phyloP scores from a whole-genome alignment of 345 rosid species.

The Orychophragmus violaceus region DNA sequence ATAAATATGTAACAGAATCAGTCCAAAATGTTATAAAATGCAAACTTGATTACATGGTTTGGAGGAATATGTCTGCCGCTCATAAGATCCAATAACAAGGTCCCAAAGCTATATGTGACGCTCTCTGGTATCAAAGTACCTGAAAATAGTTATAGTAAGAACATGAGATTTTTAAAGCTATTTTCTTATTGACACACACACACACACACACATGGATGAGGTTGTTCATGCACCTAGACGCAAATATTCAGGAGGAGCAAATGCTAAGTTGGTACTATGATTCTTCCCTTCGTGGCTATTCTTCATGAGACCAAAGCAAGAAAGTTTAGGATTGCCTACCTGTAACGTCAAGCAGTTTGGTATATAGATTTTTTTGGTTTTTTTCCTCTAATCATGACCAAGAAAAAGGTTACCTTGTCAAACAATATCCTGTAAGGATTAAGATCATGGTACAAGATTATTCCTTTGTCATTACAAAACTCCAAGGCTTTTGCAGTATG shows the following conservation, averaged over 20 bases:
- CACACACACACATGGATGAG: neutral
- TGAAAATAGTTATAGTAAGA: constrained; percentile 19
- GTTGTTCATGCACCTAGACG: constrained; percentile 47
- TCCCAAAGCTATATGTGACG: constrained; percentile 90
- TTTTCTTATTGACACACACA: neutral
- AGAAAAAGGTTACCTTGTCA: constrained; percentile 45
- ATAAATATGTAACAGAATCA: constrained; percentile 30
- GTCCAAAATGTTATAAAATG: neutral
- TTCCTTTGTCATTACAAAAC: constrained; percentile 65
- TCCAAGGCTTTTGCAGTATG: constrained; percentile 76
- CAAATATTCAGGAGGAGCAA: constrained; percentile 91
- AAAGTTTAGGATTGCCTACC: constrained; percentile 87
- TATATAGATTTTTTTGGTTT: neutral
- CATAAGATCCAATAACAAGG: constrained; percentile 84
- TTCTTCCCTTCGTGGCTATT: constrained; percentile 82
- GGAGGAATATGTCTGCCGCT: constrained; percentile 96
- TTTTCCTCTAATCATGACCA: neutral
- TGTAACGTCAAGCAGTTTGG: constrained; percentile 28
- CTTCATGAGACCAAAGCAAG: constrained; percentile 95
- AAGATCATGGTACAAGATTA: constrained; percentile 82
- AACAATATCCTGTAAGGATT: constrained; percentile 80
- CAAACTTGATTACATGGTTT: constrained; percentile 64
- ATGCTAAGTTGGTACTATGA: constrained; percentile 86
- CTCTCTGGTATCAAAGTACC: constrained; percentile 87
- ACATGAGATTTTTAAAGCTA: neutral